Evolutionary conservation across 768 basidiomycete species (phyloP), one percentile per base, ranked within the genome.

Genomic region (Pleurotus pulmonarius): DNA sequence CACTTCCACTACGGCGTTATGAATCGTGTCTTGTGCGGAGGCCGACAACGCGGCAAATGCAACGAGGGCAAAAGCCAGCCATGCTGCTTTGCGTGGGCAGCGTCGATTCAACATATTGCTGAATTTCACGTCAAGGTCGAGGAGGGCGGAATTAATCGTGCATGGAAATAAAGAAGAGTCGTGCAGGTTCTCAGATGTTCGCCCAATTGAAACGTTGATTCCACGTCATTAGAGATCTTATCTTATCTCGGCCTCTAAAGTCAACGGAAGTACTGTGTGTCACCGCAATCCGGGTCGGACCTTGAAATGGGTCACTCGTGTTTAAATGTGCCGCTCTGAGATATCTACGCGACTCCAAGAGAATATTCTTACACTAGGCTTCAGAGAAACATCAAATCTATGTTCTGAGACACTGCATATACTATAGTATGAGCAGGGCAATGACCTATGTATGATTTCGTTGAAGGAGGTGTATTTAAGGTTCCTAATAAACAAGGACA

Each of bases 1-100:
- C 44, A 63, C 66, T 57, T 70, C 66, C 46, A 65, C 60, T 55
- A 64, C 41, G 51, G 67, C 52, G 53, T 67, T 65, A 49, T 75
- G 67, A 56, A 58, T 45, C 52, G 67, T 59, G 47, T 71, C 71
- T 55, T 76, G 76, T 48, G 77, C 77, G 52, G 79, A 75, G 34
- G 75, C 74, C 54, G 78, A 71, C 44, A 77, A 66, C 24, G 72
- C 75, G 40, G 78, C 70, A 20, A 85, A 66, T 55, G 79, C 79
- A 61, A 84, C 70, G 60, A 86, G 74, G 56, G 80, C 81, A 69
- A 85, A 83, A 48, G 82, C 82, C 45, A 86, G 67, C 83, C 85
- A 86, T 46, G 77, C 71, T 46, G 80, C 80, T 63, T 79, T 81
- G 61, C 75, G 65, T 55, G 72, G 67, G 60, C 65, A 71, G 18